Base-by-base conservation (phyloP, 495 filamentous ascomycete species). In the Extremus antarcticus region DNA sequence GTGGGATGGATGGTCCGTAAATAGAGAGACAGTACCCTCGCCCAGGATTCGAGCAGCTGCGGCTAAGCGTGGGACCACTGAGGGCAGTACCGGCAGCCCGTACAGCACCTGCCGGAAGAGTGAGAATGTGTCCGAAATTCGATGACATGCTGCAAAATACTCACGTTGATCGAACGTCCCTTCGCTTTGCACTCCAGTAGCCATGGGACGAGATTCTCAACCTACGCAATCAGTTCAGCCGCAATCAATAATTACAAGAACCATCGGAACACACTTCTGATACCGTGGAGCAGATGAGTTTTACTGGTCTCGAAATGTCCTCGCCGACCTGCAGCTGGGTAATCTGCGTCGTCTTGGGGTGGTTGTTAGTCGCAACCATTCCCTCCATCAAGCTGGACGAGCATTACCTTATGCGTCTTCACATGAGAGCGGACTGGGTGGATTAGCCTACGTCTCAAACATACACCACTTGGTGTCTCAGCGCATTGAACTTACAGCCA, bases 331-430 rank as follows among this genome's bases (percentile, higher is more conserved):
- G 88, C 19, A 92, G 70, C 45, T 75, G 73, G 22, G 89, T 80
- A 50, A 91, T 67, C 66, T 94, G 78, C 3, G 73, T 73, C 0
- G 89, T 94, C 82, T 88, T 59, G 13, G 0, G 24, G 8, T 23
- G 3, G 19, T 21, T 49, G 7, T n/a, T n/a, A n/a, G n/a, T n/a
- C n/a, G n/a, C n/a, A n/a, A n/a, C n/a, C n/a, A n/a, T n/a, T n/a
- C n/a, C n/a, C n/a, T n/a, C n/a, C n/a, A n/a, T n/a, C n/a, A n/a
- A n/a, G n/a, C n/a, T n/a, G n/a, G n/a, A n/a, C n/a, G n/a, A n/a
- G n/a, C n/a, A n/a, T 47, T 65, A 84, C 87, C 70, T 94, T 95
- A 65, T 94, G 89, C 21, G 87, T 87, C 63, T 94, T 94, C 52
- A 92, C 81, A 68, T 95, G 89, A 4, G 86, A 81, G 52, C 89